A percentile compares a stretch with the other conserved stretches of the same genome.
Evolutionary conservation across 2,329 filamentous ascomycete species (phyloP).

Genomic region (Calonectria ilicicola): DNA sequence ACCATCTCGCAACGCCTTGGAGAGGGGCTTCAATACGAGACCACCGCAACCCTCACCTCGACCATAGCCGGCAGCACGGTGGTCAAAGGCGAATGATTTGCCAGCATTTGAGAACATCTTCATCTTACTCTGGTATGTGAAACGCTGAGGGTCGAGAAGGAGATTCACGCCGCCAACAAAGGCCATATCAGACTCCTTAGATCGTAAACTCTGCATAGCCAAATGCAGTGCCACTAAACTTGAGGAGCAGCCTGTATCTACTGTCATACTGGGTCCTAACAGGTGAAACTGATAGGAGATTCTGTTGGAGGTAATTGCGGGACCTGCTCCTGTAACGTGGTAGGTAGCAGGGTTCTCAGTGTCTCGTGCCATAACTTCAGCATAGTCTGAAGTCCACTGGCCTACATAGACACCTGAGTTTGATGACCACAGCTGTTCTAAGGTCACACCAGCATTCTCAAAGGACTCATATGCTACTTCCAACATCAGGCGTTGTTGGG

Average conservation of each 20-base stretch:
- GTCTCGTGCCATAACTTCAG: conserved; percentile 41
- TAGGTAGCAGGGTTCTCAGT: conserved; percentile 60
- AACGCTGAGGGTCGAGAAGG: conserved; percentile 38
- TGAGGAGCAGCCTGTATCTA: conserved; percentile 65
- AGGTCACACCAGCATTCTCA: conserved; percentile 48
- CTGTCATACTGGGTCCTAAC: conserved; percentile 58
- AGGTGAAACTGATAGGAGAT: conserved; percentile 63
- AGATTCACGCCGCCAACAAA: conserved; percentile 46
- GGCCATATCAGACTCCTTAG: conserved; percentile 45
- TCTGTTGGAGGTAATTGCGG: conserved; percentile 58
- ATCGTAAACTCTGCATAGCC: conserved; percentile 50
- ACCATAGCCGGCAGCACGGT: conserved; percentile 59
- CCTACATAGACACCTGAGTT: conserved; percentile 46
- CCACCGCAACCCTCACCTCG: conserved; percentile 59
- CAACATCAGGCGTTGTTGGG: conserved; percentile 42
- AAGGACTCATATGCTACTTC: conserved; percentile 44
- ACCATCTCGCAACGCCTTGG: conserved; percentile 56
- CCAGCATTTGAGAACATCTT: conserved; percentile 42
- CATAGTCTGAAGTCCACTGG: conserved; percentile 40
- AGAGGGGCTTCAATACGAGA: conserved; percentile 56
- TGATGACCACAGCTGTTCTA: conserved; percentile 40
- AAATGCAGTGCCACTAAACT: conserved; percentile 61
- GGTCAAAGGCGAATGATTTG: conserved; percentile 53
- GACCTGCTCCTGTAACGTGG: conserved; percentile 57
- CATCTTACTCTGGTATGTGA: conserved; percentile 38